A percentile compares a stretch with the other conserved stretches of the same genome.
phyloP scores from a whole-genome alignment of 352 stramenopile species.

The Pythium coloratum region DNA sequence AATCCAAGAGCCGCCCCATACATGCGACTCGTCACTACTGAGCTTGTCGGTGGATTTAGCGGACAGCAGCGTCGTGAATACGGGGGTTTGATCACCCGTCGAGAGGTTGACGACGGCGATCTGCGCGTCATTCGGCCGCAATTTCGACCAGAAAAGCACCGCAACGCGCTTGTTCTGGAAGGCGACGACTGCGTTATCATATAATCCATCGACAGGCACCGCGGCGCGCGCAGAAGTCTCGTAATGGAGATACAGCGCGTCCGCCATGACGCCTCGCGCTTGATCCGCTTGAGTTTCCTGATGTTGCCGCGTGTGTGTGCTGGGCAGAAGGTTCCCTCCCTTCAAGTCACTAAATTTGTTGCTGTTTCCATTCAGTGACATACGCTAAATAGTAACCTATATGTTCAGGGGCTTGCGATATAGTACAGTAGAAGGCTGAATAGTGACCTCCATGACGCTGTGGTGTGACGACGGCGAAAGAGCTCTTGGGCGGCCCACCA shows the following conservation, averaged over 20 bases:
- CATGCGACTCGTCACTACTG: neutral
- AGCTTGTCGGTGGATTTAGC: neutral
- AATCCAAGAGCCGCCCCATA: slow-evolving; percentile 37
- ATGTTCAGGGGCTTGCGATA: neutral
- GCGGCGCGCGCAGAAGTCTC: slow-evolving; percentile 2
- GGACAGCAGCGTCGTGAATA: slow-evolving; percentile 9
- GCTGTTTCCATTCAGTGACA: slow-evolving; percentile 2
- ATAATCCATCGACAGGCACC: neutral
- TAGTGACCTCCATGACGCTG: neutral
- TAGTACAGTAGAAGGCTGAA: neutral
- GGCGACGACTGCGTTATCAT: neutral
- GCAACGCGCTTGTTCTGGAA: slow-evolving; percentile 21
- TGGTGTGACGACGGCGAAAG: neutral
- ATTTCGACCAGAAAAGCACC: slow-evolving; percentile 20
- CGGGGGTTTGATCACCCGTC: neutral
- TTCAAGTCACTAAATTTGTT: slow-evolving; percentile 16
- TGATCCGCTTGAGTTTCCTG: neutral
- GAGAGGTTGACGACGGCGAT: slow-evolving; percentile 9
- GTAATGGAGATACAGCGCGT: slow-evolving; percentile 22
- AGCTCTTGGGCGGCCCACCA: neutral
- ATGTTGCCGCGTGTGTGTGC: slow-evolving; percentile 1
- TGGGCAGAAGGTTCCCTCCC: neutral
- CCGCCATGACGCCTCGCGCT: slow-evolving; percentile 10
- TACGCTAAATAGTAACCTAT: neutral
- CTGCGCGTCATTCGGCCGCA: slow-evolving; percentile 3